Evolutionary conservation across 1,284 basidiomycete genomes (phyloP), one percentile per base, ranked within the genome.

Genomic region (Cystobasidium sp.): DNA sequence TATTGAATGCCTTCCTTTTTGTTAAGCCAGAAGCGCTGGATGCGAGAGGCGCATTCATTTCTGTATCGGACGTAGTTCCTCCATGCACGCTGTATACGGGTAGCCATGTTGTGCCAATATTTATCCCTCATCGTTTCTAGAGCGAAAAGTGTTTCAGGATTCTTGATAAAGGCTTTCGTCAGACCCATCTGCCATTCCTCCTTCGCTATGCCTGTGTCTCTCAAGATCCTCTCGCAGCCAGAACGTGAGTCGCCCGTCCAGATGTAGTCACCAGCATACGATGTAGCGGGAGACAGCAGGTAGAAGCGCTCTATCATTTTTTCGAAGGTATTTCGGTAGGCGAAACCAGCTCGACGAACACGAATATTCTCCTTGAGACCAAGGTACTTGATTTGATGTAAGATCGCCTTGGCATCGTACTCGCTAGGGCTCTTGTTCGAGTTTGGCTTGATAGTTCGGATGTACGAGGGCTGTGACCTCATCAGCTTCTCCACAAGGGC

Each of bases 21-120:
- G 82, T 94, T 94, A 85, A 91, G 93, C 96, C 96, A 99, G 88
- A 97, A 97, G 64, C 95, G 86, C 83, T 99, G 97, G 76, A 99
- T 99, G 76, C 94, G 90, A 58, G 88, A 88, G 9, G 97, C 97
- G 78, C 94, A 96, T 81, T 98, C 97, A 78, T 95, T 88, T 84
- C 93, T 94, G 84, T 97, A 94, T 22, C 96, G 88, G 86, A 96
- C 87, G 82, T 96, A 97, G 81, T 97, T 96, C 75, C 96, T 87
- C 88, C 90, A 99, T 5, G 94, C 94, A 49, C 96, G 90, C 83
- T 99, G 97, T 69, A 99, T 99, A 63, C 96, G 90, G 52, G 85
- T 89, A 0, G 96, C 96, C 96, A 99, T 99, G 82, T 98, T 98
- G 84, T 99, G 97, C 97, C 97, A 99, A 84, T 99, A 99, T 74